Conservation (phyloP, 345 rosid species). For the Salix caprea region DNA sequence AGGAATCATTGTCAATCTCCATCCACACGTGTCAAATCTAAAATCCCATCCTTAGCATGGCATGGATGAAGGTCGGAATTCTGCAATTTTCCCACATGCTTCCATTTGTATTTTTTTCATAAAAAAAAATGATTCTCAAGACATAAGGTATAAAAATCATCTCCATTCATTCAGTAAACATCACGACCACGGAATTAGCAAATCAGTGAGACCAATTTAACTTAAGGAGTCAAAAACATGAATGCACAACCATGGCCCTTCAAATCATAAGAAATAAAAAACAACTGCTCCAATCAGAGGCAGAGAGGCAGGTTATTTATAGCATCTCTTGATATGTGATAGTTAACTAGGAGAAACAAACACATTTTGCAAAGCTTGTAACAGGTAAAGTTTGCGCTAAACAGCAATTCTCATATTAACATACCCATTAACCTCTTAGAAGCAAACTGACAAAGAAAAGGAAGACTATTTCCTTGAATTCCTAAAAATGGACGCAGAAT, state of each 20-base stretch:
- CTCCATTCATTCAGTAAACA: no score
- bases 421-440: not conserved
- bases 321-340: not conserved
- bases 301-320: not conserved
- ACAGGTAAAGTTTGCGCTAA: not conserved
- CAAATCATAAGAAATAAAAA: not conserved
- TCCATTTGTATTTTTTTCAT: not conserved
- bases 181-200: no score
- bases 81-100: not conserved
- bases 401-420: not conserved
- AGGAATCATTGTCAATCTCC: not conserved
- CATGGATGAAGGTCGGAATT: not conserved
- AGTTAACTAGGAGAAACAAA: not conserved
- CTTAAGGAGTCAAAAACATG: not conserved
- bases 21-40: not conserved
- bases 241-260: not conserved
- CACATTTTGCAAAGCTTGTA: not conserved
- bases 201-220: not conserved
- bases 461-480: not conserved
- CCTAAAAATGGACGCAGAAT: not conserved
- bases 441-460: not conserved
- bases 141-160: not conserved
- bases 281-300: not conserved
- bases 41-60: not conserved
- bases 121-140: not conserved